phyloP scores from a whole-genome alignment of 2,329 filamentous ascomycete species.

The Lecanicillium sp. region DNA sequence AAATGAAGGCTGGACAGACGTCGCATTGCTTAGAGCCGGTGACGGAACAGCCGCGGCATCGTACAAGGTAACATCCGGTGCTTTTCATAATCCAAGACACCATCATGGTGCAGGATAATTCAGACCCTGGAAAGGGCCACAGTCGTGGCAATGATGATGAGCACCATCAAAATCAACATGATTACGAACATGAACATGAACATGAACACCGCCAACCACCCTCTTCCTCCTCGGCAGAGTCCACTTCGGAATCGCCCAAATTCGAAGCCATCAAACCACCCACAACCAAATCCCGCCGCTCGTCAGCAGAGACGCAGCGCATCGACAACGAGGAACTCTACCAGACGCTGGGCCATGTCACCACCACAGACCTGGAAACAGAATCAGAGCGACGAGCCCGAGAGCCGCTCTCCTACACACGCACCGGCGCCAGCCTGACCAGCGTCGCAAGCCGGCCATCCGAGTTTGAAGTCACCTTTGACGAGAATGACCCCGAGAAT shows the following conservation, averaged over 20 bases:
- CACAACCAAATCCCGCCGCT: not conserved
- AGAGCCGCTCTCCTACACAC: conserved; percentile 37
- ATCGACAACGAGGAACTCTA: conserved; percentile 16
- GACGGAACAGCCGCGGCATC: too few relatives aligned
- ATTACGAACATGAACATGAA: too few relatives aligned
- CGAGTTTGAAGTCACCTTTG: conserved; percentile 67
- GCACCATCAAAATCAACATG: too few relatives aligned
- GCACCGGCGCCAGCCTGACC: conserved; percentile 30
- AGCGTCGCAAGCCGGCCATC: conserved; percentile 35
- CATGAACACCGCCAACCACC: not conserved
- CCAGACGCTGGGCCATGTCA: conserved; percentile 23
- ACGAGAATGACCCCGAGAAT: conserved; percentile 52
- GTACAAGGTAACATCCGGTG: too few relatives aligned
- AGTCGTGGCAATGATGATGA: too few relatives aligned
- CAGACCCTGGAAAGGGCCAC: too few relatives aligned
- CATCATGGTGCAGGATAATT: too few relatives aligned
- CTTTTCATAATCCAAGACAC: too few relatives aligned
- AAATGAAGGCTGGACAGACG: too few relatives aligned
- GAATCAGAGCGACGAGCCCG: conserved; percentile 29
- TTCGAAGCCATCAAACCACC: conserved; percentile 3
- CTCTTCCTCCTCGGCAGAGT: not conserved
- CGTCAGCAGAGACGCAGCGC: conserved; percentile 7
- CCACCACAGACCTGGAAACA: conserved; percentile 24
- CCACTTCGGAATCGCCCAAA: conserved; percentile 1
- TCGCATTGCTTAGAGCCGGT: too few relatives aligned